These are phyloP conservation scores for Cerrena zonata DNA, from an alignment of 1,284 basidiomycete species.

Conservation along the genomic window DNA sequence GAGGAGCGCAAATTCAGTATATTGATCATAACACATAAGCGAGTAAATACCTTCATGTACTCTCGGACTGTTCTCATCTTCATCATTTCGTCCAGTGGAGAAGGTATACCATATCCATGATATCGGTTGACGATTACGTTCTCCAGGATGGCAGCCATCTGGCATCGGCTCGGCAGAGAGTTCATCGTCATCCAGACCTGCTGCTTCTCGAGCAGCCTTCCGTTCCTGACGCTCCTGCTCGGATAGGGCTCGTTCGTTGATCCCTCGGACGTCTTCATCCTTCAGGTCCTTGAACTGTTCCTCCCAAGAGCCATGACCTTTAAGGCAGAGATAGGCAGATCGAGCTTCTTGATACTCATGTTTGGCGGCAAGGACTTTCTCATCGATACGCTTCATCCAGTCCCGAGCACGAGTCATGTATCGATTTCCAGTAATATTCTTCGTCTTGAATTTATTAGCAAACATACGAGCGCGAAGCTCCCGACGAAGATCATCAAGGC, in stretches of 20 bases:
- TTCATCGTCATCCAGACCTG: too few species aligned
- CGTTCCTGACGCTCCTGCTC: slow-evolving; percentile 1
- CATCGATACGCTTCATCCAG: slow-evolving; percentile 2
- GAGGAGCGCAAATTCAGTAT: too few species aligned
- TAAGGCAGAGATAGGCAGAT: not conserved
- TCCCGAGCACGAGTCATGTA: slow-evolving; percentile 1
- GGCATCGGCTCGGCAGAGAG: too few species aligned
- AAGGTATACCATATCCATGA: too few species aligned
- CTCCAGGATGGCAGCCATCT: too few species aligned
- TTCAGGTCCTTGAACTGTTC: not conserved
- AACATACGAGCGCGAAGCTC: slow-evolving; percentile 7
- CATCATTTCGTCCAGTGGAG: too few species aligned
- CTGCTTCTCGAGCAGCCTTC: not conserved
- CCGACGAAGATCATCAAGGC: slow-evolving; percentile 3
- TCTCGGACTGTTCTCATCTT: too few species aligned
- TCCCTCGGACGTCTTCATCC: slow-evolving; percentile 4
- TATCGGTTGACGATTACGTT: too few species aligned
- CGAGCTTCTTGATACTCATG: not conserved
- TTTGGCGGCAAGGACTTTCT: not conserved
- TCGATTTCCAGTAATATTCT: slow-evolving; percentile 7
- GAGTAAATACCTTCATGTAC: too few species aligned
- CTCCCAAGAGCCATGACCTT: slow-evolving; percentile 4
- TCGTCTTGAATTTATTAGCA: slow-evolving; percentile 7
- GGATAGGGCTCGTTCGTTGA: slow-evolving; percentile 6
- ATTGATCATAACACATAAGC: too few species aligned